A percentile compares a stretch with the other conserved stretches of the same genome.
These are phyloP conservation scores for Excoecaria agallocha DNA, from an alignment of 345 rosid genomes.

Conservation along the genomic window DNA sequence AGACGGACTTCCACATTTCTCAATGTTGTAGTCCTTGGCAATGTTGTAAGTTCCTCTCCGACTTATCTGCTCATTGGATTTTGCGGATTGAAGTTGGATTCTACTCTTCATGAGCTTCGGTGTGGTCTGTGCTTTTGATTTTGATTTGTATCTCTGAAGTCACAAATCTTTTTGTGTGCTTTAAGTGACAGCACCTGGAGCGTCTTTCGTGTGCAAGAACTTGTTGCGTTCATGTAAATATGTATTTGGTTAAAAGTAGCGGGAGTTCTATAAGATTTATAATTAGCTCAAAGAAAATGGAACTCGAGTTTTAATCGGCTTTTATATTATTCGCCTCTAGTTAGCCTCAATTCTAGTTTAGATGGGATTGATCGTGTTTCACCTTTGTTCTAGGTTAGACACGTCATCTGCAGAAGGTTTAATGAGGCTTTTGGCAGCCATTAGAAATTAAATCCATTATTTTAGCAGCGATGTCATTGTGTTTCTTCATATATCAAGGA, in stretches of 20 bases:
- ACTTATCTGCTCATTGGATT: neutral
- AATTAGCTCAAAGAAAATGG: neutral
- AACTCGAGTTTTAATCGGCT: neutral
- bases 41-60: conserved; percentile 16
- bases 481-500: neutral
- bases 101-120: neutral
- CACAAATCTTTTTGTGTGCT: conserved; percentile 1
- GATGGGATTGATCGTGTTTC: neutral
- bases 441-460: neutral
- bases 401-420: neutral
- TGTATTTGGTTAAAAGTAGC: neutral
- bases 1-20: conserved; percentile 20
- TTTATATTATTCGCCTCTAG: neutral
- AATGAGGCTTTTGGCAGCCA: neutral
- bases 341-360: neutral
- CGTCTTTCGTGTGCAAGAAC: neutral
- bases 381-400: neutral
- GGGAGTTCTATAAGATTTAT: neutral
- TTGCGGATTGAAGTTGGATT: neutral
- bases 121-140: neutral
- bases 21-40: conserved; percentile 26
- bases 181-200: neutral
- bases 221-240: neutral
- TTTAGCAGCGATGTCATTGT: neutral
- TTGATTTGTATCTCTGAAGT: neutral